Evolutionary conservation across 192 early-diverging fungal genomes (phyloP).

Genomic region (Coemansia sp.): DNA sequence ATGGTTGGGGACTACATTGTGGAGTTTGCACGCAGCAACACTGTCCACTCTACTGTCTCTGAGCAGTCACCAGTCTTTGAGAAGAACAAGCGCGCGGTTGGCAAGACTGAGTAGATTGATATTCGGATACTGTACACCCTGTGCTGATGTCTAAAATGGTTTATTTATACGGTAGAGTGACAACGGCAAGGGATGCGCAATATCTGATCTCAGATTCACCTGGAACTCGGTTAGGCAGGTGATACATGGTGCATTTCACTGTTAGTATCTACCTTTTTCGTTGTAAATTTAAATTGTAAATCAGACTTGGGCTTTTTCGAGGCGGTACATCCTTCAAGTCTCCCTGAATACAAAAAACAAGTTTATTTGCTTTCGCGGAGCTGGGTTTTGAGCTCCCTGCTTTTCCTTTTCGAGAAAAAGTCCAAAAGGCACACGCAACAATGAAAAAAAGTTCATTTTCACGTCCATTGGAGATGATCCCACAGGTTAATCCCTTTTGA

Average conservation of each 20-base stretch:
- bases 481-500: too few species aligned
- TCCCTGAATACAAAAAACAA: neutral
- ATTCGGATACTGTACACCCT: neutral
- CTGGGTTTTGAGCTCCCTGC: neutral
- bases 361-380: neutral
- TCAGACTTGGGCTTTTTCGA: too few species aligned
- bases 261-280: too few species aligned
- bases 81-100: neutral
- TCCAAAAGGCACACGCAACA: neutral
- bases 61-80: neutral
- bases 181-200: too few species aligned
- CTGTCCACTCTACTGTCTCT: conserved; percentile 13
- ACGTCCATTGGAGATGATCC: too few species aligned
- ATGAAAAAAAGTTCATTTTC: neutral
- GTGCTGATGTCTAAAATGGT: neutral
- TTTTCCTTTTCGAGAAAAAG: neutral
- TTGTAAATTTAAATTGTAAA: too few species aligned
- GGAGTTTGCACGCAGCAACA: conserved; percentile 25
- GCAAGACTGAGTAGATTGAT: too few species aligned
- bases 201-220: too few species aligned
- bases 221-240: too few species aligned
- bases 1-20: conserved; percentile 34
- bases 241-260: too few species aligned
- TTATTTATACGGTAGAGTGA: too few species aligned
- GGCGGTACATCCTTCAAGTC: too few species aligned